Evolutionary conservation across 305 asterid genomes (phyloP), one percentile per base, ranked within the genome.

Genomic region (Salvia sclarea): DNA sequence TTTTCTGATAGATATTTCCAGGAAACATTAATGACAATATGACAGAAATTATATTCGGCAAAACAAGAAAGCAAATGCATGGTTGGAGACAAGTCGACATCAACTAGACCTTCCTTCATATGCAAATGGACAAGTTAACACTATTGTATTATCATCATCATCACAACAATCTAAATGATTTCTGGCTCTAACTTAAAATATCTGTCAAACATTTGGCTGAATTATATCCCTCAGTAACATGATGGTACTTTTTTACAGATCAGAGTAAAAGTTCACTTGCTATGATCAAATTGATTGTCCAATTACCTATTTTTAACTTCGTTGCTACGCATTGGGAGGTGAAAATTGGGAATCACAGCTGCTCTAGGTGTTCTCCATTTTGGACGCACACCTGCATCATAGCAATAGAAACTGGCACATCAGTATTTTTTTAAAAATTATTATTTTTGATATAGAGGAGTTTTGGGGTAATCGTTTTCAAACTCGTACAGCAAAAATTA

Each of bases 311-410:
- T 93, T 67, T 91, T 93, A 68, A 83, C 86, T 84, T 93, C 97
- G 70, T 76, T 66, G 77, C 98, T 93, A 21, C 96, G 90, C 98
- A 91, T 93, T 10, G 97, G 98, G 17, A 91, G 97, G 78, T 93
- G 97, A 72, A 86, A 68, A 76, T 84, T 79, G 66, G 94, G 85
- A 60, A 82, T 12, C 59, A 84, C 82, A 9, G 96, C 97, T 48
- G 97, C 97, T 82, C 82, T 64, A 11, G 97, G 92, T 0, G 91
- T 67, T 62, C 79, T 83, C 95, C 96, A 91, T 59, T 72, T 82
- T 33, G 73, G 80, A 67, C 70, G 4, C 78, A 81, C 78, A 43
- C 72, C 92, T 85, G 82, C 67, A 76, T 52, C 49, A 67, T 53
- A 25, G 55, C 58, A 66, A 62, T n/a, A 21, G 47, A 76, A 54